These are phyloP conservation scores for Aspergillus campestris DNA, from an alignment of 495 filamentous ascomycete genomes.

Conservation along the genomic window DNA sequence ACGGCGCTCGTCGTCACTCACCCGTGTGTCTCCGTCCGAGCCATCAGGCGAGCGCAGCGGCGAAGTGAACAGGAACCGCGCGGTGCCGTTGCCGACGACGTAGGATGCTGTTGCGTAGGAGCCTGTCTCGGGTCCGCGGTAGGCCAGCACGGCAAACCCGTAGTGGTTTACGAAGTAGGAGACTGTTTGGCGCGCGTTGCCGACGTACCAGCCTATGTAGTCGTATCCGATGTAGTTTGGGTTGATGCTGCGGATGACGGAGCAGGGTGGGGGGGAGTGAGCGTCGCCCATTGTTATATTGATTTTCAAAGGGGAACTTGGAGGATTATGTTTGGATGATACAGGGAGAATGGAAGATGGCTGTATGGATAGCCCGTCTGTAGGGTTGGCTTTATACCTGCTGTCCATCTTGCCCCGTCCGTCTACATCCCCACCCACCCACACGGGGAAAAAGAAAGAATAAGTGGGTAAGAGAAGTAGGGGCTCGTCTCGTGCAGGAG, in stretches of 20 bases:
- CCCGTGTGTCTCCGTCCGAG: not conserved
- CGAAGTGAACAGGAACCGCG: constrained; percentile 64
- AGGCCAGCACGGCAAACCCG: constrained; percentile 60
- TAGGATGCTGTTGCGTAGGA: constrained; percentile 57
- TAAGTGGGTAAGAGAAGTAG: too few relatives aligned
- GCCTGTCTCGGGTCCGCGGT: constrained; percentile 67
- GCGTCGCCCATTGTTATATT: not conserved
- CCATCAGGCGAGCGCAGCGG: constrained; percentile 44
- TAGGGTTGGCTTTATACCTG: too few relatives aligned
- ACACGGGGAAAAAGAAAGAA: too few relatives aligned
- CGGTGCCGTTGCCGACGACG: constrained; percentile 55
- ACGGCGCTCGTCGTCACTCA: constrained; percentile 32
- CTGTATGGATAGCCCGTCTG: too few relatives aligned
- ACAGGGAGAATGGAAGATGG: too few relatives aligned
- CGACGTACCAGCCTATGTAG: constrained; percentile 71
- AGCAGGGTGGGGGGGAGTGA: not conserved
- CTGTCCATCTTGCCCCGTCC: too few relatives aligned
- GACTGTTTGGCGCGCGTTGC: constrained; percentile 72
- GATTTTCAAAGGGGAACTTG: too few relatives aligned
- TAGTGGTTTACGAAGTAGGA: constrained; percentile 62
- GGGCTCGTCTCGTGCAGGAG: too few relatives aligned
- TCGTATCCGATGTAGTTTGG: constrained; percentile 56
- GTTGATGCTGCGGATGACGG: constrained; percentile 1
- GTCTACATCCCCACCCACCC: too few relatives aligned
- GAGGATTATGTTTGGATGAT: too few relatives aligned